A percentile compares a stretch with the other conserved stretches of the same genome.
These are phyloP conservation scores for Physcomitrellopsis africana DNA, from an alignment of 225 moss, liverwort and hornwort species.

Conservation along the genomic window DNA sequence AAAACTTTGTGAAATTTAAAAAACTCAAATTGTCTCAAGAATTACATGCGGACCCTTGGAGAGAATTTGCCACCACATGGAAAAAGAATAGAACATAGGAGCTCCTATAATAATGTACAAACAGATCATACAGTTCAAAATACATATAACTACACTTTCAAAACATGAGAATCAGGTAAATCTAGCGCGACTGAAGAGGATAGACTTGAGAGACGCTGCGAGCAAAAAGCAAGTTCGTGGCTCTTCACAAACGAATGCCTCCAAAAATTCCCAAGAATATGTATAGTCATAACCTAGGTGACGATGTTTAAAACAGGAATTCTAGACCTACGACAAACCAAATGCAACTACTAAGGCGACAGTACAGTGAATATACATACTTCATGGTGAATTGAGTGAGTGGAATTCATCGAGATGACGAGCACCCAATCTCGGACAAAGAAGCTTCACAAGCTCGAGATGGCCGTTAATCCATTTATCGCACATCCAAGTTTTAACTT, in stretches of 20 bases:
- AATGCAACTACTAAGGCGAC: neutral
- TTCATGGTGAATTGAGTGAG: neutral
- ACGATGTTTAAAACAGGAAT: neutral
- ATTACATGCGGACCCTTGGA: too few species aligned
- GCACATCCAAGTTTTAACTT: constrained; percentile 7
- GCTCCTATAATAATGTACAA: too few species aligned
- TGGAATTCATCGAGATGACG: neutral
- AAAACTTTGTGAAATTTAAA: too few species aligned
- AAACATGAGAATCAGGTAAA: neutral
- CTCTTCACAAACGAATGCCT: constrained; percentile 1
- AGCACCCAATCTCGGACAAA: neutral
- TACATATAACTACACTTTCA: too few species aligned
- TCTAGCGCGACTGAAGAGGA: neutral
- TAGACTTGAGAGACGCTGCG: constrained; percentile 14
- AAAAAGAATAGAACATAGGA: too few species aligned
- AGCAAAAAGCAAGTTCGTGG: constrained; percentile 13
- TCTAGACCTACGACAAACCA: constrained; percentile 9
- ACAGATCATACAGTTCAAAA: too few species aligned
- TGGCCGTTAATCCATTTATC: neutral
- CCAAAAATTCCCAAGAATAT: constrained; percentile 1
- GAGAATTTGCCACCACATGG: too few species aligned
- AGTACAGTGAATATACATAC: constrained; percentile 10
- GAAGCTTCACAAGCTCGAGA: neutral
- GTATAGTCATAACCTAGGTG: constrained; percentile 12
- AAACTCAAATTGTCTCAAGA: too few species aligned